A percentile compares a stretch with the other conserved stretches of the same genome.
These are phyloP conservation scores for Phytophthora melonis DNA, from an alignment of 352 stramenopile genomes.

Conservation along the genomic window DNA sequence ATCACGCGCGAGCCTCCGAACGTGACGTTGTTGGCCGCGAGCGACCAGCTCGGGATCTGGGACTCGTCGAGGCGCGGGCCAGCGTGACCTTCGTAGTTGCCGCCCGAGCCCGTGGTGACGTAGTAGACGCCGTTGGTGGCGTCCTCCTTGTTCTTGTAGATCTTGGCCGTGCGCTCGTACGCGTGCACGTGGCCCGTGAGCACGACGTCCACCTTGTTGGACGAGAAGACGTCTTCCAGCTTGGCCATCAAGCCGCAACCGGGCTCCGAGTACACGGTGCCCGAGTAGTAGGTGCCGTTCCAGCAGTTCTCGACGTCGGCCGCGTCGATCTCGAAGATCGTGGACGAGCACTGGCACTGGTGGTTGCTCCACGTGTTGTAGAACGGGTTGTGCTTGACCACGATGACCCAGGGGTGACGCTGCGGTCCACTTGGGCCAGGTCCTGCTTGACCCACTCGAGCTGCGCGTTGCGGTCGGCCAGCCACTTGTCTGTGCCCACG, in stretches of 20 bases:
- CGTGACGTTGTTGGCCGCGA: conserved; percentile 49
- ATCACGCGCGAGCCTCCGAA: conserved; percentile 60
- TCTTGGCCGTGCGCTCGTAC: conserved; percentile 58
- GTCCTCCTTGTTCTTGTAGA: conserved; percentile 63
- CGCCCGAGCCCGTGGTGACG: conserved; percentile 54
- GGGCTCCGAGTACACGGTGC: conserved; percentile 44
- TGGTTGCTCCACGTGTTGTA: conserved; percentile 76
- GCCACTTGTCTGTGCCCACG: conserved; percentile 53
- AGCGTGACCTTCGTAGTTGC: conserved; percentile 64
- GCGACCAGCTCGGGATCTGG: conserved; percentile 50
- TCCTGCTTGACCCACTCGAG: conserved; percentile 74
- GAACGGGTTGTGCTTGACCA: conserved; percentile 78
- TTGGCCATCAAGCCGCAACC: conserved; percentile 59
- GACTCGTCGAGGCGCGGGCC: conserved; percentile 40
- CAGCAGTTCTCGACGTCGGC: conserved; percentile 50
- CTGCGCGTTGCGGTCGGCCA: conserved; percentile 44
- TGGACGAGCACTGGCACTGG: conserved; percentile 58
- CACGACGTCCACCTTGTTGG: conserved; percentile 53
- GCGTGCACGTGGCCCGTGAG: conserved; percentile 63
- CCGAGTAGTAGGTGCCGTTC: conserved; percentile 56
- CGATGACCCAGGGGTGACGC: conserved; percentile 82
- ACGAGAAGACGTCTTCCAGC: conserved; percentile 50
- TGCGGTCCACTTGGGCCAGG: conserved; percentile 69
- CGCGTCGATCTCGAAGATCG: conserved; percentile 49
- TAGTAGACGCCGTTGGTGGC: conserved; percentile 51